Percentiles rank a stretch among this genome's conserved stretches.
Conservation (phyloP, 1,139 yeast genomes). For the Geotrichum citri-aurantii region DNA sequence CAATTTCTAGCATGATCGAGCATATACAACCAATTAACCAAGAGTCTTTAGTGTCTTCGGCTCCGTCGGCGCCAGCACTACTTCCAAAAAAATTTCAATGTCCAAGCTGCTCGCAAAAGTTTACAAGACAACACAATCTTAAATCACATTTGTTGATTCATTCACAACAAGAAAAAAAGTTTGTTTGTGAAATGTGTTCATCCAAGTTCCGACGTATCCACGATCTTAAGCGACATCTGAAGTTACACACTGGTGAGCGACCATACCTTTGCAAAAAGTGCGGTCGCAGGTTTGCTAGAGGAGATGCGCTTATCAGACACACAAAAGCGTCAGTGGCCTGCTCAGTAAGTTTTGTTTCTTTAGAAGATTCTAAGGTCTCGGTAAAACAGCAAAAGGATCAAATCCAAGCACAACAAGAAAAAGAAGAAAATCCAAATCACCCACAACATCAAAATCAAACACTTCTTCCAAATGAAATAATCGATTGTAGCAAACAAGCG, state of each 20-base stretch:
- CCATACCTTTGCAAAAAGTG: conserved; percentile 61
- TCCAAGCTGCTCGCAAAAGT: not conserved
- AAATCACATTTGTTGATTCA: conserved; percentile 14
- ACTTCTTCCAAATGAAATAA: not conserved
- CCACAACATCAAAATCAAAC: not conserved
- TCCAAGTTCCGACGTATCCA: conserved; percentile 64
- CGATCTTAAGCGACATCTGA: conserved; percentile 70
- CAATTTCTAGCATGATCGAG: conserved; percentile 5
- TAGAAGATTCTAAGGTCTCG: not conserved
- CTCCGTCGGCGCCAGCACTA: not conserved
- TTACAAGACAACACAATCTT: conserved; percentile 5
- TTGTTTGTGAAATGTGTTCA: conserved; percentile 58
- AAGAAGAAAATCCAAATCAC: not conserved
- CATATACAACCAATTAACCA: not conserved
- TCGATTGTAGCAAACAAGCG: not conserved
- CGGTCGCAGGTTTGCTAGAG: conserved; percentile 63
- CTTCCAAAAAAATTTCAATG: not conserved
- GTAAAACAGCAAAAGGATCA: not conserved
- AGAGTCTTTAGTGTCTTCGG: no score
- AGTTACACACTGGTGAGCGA: conserved; percentile 70
- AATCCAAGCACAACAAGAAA: not conserved
- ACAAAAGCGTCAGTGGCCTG: conserved; percentile 38
- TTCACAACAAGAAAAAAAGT: conserved; percentile 47
- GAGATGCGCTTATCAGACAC: conserved; percentile 70
- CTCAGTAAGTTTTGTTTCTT: conserved; percentile 5